Base-by-base conservation (phyloP, 345 rosid species). In the Theobroma cacao region DNA sequence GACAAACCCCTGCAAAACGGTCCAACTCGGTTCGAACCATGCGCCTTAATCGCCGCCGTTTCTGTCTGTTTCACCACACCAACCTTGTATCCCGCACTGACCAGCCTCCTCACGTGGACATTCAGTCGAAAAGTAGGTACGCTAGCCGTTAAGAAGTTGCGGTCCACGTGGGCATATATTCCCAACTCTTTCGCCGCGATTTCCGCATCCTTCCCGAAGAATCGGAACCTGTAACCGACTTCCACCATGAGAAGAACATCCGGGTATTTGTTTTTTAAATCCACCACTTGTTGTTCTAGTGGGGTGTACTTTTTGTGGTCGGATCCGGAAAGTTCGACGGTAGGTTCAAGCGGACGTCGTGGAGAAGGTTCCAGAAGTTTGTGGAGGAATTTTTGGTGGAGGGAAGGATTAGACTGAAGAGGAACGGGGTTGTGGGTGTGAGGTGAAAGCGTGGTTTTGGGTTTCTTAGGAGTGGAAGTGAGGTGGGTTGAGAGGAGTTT, bases 51-150 rank as follows among this genome's bases (percentile, higher is more conserved):
- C 0, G 98, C 96, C 0, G 99, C 97, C 0, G 97, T 95, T 83
- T 95, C 99, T 0, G 99, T 95, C 92, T 95, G 98, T 79, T 93
- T 93, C 63, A 95, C 98, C 33, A 95, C 98, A 72, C 98, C 99
- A 36, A 95, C 90, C 87, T 92, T 95, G 77, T 92, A 85, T 3
- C 99, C 98, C 5, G 92, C 97, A 55, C 87, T 87, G 8, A 95
- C 99, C 64, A 95, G 83, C 78, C 99, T 88, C 75, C 97, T 89
- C 78, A 92, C 91, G 33, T 95, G 94, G 77, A 95, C 88, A 77
- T 89, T 86, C 34, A 95, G 66, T 68, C 99, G 92, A 88, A 92
- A 90, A 77, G 97, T 92, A n/a, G 99, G 99, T 24, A 95, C 72
- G 72, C 97, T 91, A 22, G 99, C 99, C 0, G 99, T 93, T 88